Evolutionary conservation across 139 green algal genomes (phyloP).

Genomic region (Chlorella sorokiniana): DNA sequence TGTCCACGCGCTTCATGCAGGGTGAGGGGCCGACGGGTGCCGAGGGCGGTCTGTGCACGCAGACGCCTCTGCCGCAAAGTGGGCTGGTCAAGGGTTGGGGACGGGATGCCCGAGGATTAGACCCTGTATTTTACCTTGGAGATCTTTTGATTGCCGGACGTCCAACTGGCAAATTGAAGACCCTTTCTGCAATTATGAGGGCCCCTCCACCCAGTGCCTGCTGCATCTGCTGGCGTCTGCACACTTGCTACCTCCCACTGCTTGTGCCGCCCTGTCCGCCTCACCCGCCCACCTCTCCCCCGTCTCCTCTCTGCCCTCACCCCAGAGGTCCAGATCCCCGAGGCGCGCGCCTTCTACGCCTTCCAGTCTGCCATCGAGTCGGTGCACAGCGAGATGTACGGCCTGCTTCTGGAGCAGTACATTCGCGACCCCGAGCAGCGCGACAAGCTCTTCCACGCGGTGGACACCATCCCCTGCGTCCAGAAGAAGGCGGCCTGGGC

Average conservation of each 20-base stretch:
- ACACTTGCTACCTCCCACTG: background rate
- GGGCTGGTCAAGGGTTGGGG: no score
- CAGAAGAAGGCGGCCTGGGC: constrained; percentile 96
- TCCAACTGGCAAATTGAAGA: constrained; percentile 22
- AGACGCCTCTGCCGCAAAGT: background rate
- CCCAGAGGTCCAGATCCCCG: constrained; percentile 80
- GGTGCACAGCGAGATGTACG: constrained; percentile 86
- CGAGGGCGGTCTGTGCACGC: background rate
- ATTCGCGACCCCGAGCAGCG: constrained; percentile 59
- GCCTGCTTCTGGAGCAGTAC: constrained; percentile 75
- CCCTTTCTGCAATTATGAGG: constrained; percentile 45
- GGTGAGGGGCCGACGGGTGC: constrained; percentile 21
- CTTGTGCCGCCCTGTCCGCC: background rate
- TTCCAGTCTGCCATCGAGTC: constrained; percentile 93
- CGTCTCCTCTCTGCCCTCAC: no score
- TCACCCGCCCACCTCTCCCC: background rate
- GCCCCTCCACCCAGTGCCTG: no score
- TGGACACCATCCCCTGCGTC: constrained; percentile 70
- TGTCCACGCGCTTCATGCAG: constrained; percentile 83
- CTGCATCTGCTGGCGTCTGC: no score
- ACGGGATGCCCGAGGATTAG: constrained; percentile 25
- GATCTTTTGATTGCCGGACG: constrained; percentile 26
- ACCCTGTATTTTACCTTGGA: constrained; percentile 38
- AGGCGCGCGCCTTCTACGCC: constrained; percentile 85
- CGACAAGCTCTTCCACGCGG: constrained; percentile 61